Evolutionary conservation across 352 stramenopile species (phyloP), one percentile per base, ranked within the genome.

Genomic region (Globisporangium rhizosaccharum): DNA sequence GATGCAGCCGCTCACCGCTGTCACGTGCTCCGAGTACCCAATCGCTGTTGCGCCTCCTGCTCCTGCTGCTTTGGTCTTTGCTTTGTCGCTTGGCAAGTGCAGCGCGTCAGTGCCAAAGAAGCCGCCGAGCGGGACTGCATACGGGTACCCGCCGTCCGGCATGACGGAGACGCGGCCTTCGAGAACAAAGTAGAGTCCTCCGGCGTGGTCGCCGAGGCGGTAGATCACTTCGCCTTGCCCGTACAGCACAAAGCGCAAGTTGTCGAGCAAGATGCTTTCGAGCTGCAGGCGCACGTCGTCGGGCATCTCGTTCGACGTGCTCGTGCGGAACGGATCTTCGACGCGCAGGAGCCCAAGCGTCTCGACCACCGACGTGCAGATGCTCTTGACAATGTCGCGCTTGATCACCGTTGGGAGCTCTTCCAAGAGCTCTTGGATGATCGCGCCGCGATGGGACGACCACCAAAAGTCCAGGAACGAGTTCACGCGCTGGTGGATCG

Each of bases 401-500:
- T 87, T 82, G 49, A 87, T 85, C 11, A 56, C 72, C 23, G 54
- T 58, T 0, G 79, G 79, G 1, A 89, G 66, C 36, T 89, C 77
- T 9, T 79, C 45, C 7, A 89, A 54, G 10, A 89, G 53, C 25
- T 87, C 71, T 39, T 76, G 73, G 45, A 89, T 78, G 48, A 86
- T 82, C 17, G 79, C 76, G 10, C 79, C 76, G 10, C 79, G 74
- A 45, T 88, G 79, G 6, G 76, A 65, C 15, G 76, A 83, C 79
- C 79, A 87, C 79, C 79, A 88, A 20, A 80, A 88, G 49, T 88
- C 76, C 14, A 88, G 47, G 47, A 87, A 88, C 15, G 76, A 78
- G 59, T 85, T 85, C 6, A 88, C 79, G 4, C 76, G 72, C 11
- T 75, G 65, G 30, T 87, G 74, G 44, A 88, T 82, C 0, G 66